phyloP scores from a whole-genome alignment of 179 eudicot species.

The Vitellaria paradoxa region DNA sequence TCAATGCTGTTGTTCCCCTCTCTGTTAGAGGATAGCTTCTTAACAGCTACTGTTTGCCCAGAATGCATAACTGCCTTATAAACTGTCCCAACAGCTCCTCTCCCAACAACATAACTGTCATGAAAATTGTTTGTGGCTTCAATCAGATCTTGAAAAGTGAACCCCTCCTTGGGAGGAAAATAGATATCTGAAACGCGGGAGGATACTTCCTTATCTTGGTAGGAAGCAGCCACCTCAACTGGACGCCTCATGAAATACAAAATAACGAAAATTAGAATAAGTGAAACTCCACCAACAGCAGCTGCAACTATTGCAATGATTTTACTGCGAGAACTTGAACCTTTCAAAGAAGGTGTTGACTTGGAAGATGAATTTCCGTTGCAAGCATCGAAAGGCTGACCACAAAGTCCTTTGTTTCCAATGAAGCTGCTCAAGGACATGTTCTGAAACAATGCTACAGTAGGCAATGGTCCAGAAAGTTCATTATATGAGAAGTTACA shows the following conservation, averaged over 20 bases:
- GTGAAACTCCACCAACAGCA: slow-evolving; percentile 73
- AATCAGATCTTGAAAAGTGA: slow-evolving; percentile 75
- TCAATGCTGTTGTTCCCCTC: slow-evolving; percentile 73
- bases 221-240: slow-evolving; percentile 41
- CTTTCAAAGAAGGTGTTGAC: slow-evolving; percentile 21
- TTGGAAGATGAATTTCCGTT: slow-evolving; percentile 17
- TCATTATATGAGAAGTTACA: slow-evolving; percentile 76
- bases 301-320: slow-evolving; percentile 54
- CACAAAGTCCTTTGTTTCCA: slow-evolving; percentile 80
- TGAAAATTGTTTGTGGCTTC: slow-evolving; percentile 76
- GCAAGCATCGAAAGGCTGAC: slow-evolving; percentile 63
- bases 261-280: slow-evolving; percentile 59
- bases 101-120: slow-evolving; percentile 61
- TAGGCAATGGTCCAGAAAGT: slow-evolving; percentile 74
- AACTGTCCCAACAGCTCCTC: slow-evolving; percentile 87
- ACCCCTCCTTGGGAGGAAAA: slow-evolving; percentile 89
- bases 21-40: slow-evolving; percentile 73
- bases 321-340: slow-evolving; percentile 42
- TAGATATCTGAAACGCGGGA: slow-evolving; percentile 71
- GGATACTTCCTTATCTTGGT: slow-evolving; percentile 41
- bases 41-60: slow-evolving; percentile 72
- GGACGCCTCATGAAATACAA: slow-evolving; percentile 64
- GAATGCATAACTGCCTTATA: slow-evolving; percentile 81
- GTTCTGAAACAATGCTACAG: slow-evolving; percentile 61
- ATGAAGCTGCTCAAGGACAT: slow-evolving; percentile 61